These are phyloP conservation scores for Daldinia bambusicola DNA, from an alignment of 495 filamentous ascomycete genomes.

Conservation along the genomic window DNA sequence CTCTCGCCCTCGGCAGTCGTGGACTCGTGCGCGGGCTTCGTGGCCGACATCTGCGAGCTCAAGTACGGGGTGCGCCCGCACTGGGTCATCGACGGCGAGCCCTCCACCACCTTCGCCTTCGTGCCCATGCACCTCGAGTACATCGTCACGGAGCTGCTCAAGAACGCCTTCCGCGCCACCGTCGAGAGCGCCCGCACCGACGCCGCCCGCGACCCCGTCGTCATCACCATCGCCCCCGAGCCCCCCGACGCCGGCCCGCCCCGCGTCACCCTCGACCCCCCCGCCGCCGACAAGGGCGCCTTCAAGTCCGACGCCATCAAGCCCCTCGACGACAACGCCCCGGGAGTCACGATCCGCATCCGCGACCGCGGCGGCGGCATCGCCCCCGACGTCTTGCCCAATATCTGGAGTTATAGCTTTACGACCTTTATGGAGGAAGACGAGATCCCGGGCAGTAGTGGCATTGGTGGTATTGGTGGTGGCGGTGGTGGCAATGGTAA, in stretches of 20 bases:
- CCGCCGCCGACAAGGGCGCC: constrained; percentile 65
- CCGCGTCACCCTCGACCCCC: constrained; percentile 76
- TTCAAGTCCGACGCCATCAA: constrained; percentile 60
- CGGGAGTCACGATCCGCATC: constrained; percentile 94
- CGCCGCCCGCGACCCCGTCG: constrained; percentile 81
- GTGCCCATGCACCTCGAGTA: constrained; percentile 97
- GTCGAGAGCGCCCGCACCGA: constrained; percentile 82
- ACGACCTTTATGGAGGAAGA: constrained; percentile 83
- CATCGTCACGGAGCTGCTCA: constrained; percentile 93
- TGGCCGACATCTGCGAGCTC: constrained; percentile 94
- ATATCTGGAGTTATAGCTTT: constrained; percentile 96
- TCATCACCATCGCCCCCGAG: constrained; percentile 90
- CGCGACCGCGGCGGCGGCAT: constrained; percentile 96
- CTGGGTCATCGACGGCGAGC: constrained; percentile 82
- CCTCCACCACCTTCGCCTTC: constrained; percentile 84
- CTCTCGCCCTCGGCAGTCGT: constrained; percentile 83
- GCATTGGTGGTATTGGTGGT: constrained; percentile 21
- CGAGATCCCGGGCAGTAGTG: constrained; percentile 46
- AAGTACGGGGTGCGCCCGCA: constrained; percentile 91
- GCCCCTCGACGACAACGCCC: constrained; percentile 70
- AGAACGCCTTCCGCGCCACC: constrained; percentile 94
- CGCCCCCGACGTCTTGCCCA: constrained; percentile 77
- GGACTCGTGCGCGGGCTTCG: constrained; percentile 84
- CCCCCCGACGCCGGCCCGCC: constrained; percentile 61
- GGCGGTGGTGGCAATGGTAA: constrained; percentile 35